phyloP scores from a whole-genome alignment of 176 grass and related monocot genomes.

The Calamus simplicifolius region DNA sequence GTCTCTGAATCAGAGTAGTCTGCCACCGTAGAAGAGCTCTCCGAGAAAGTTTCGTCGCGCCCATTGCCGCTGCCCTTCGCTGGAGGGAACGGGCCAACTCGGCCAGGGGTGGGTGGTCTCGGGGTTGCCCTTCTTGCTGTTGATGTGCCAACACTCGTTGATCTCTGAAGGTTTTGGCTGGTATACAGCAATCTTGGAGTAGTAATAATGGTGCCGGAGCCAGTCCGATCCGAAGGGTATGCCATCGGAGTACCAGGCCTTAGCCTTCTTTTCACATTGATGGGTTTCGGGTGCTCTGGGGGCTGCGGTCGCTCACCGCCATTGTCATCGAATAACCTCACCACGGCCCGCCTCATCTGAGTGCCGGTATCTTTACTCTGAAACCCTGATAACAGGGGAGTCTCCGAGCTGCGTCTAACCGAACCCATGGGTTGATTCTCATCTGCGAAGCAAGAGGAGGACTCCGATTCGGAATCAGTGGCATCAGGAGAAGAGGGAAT shows the following conservation, averaged over 20 bases:
- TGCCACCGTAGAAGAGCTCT: slow-evolving; percentile 29
- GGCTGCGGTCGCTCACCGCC: background rate
- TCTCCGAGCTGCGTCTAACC: slow-evolving; percentile 2
- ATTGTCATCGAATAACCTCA: slow-evolving; percentile 67
- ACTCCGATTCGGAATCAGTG: background rate
- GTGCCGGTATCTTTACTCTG: background rate
- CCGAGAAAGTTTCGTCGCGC: slow-evolving; percentile 24
- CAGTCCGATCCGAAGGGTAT: background rate
- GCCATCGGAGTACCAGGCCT: slow-evolving; percentile 26
- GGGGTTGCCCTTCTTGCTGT: slow-evolving; percentile 24
- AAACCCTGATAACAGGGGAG: background rate
- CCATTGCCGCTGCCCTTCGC: background rate
- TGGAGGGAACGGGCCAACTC: slow-evolving; percentile 22
- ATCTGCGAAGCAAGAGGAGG: slow-evolving; percentile 48
- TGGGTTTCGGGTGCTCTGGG: background rate
- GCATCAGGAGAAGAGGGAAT: background rate
- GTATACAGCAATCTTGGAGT: background rate
- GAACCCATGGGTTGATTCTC: slow-evolving; percentile 49
- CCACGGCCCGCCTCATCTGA: slow-evolving; percentile 37
- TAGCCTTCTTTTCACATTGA: slow-evolving; percentile 3
- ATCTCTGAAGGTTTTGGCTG: slow-evolving; percentile 4
- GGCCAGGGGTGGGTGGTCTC: slow-evolving; percentile 39
- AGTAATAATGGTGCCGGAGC: background rate
- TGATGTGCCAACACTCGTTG: background rate
- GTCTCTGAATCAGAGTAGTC: slow-evolving; percentile 52